Conservation (phyloP, 2,329 filamentous ascomycete species). For the Cladosporium austrohemisphaericum region DNA sequence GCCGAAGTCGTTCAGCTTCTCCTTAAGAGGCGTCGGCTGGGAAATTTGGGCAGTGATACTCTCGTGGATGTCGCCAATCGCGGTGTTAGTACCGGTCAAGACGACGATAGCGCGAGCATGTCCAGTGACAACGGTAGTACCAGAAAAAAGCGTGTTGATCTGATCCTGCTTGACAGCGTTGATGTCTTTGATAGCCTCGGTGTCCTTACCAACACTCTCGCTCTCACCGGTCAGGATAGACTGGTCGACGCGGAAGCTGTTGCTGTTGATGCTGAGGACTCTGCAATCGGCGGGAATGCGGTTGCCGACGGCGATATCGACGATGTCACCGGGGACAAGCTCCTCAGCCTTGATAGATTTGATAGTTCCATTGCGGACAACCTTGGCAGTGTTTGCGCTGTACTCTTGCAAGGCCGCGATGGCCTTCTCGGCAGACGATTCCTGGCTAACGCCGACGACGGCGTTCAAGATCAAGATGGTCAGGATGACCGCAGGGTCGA, state of each 20-base stretch:
- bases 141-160: constrained; percentile 96
- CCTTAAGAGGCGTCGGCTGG: constrained; percentile 92
- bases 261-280: constrained; percentile 85
- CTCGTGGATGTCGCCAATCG: constrained; percentile 97
- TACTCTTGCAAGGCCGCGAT: constrained; percentile 98
- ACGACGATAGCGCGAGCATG: constrained; percentile 89
- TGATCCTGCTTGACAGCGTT: constrained; percentile 96
- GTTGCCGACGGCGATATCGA: constrained; percentile 84
- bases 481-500: constrained; percentile 91
- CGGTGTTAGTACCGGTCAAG: constrained; percentile 82
- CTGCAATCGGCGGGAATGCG: constrained; percentile 94
- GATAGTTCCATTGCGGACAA: constrained; percentile 77
- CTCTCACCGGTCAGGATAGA: constrained; percentile 96
- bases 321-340: constrained; percentile 87
- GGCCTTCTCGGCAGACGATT: constrained; percentile 97
- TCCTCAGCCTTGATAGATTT: constrained; percentile 92
- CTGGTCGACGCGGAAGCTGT: constrained; percentile 95
- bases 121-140: constrained; percentile 93
- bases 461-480: constrained; percentile 96
- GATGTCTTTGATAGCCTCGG: constrained; percentile 63
- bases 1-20: constrained; percentile 98
- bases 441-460: constrained; percentile 95
- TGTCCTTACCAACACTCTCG: constrained; percentile 90
- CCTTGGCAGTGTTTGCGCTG: constrained; percentile 95
- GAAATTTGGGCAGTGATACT: constrained; percentile 98